phyloP scores from a whole-genome alignment of 768 basidiomycete genomes.

The Ramaria rubella region DNA sequence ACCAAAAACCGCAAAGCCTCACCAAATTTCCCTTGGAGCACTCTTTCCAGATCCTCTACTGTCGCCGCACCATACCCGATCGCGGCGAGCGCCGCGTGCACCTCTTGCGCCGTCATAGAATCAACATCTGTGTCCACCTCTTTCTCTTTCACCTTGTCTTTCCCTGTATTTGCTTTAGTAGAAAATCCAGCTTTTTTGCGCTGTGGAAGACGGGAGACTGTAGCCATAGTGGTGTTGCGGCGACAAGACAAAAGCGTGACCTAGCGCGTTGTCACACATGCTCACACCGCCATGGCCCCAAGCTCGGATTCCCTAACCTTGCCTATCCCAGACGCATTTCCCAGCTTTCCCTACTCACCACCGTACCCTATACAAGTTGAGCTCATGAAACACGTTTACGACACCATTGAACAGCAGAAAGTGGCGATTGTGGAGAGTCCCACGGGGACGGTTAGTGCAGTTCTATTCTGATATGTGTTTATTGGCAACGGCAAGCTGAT shows the following conservation, averaged over 20 bases:
- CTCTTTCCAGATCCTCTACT: not conserved
- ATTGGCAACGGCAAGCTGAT: too few relatives aligned
- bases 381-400: slow-evolving; percentile 84
- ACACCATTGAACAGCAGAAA: slow-evolving; percentile 57
- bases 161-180: too few relatives aligned
- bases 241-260: not conserved
- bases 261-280: not conserved
- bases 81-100: not conserved
- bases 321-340: slow-evolving; percentile 59
- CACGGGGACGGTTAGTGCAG: slow-evolving; percentile 75
- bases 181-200: not conserved
- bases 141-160: too few relatives aligned
- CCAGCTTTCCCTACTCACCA: slow-evolving; percentile 75
- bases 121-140: too few relatives aligned
- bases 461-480: not conserved
- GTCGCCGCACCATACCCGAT: not conserved
- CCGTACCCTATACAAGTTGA: slow-evolving; percentile 83
- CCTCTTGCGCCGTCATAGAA: too few relatives aligned
- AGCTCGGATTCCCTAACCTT: slow-evolving; percentile 28
- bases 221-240: too few relatives aligned
- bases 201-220: not conserved
- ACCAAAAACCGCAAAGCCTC: not conserved
- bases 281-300: not conserved
- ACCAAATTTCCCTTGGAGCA: not conserved
- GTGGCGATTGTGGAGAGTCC: slow-evolving; percentile 80